phyloP scores from a whole-genome alignment of 768 basidiomycete species.

The Strobilomyces dryophilus region DNA sequence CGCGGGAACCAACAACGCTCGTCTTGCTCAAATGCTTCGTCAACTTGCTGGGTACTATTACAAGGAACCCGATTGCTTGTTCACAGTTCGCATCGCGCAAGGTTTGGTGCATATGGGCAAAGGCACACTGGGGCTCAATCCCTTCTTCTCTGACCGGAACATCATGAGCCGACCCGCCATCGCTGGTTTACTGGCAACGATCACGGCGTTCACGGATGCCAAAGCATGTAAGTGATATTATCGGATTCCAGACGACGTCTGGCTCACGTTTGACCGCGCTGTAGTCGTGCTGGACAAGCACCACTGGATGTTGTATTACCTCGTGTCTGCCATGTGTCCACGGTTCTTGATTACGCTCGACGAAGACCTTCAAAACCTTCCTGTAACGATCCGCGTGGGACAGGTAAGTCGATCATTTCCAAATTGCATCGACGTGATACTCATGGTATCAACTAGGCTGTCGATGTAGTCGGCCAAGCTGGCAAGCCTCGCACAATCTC shows the following conservation, averaged over 20 bases:
- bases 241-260: background rate
- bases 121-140: conserved; percentile 51
- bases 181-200: conserved; percentile 81
- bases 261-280: conserved; percentile 1
- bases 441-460: conserved; percentile 50
- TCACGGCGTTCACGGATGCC: conserved; percentile 92
- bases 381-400: conserved; percentile 94
- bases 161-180: conserved; percentile 88
- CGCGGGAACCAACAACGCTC: conserved; percentile 97
- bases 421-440: background rate
- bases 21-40: conserved; percentile 94
- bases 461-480: conserved; percentile 96
- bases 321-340: conserved; percentile 95
- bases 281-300: conserved; percentile 90
- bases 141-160: conserved; percentile 90
- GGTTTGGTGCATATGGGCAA: conserved; percentile 83
- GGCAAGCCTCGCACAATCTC: conserved; percentile 96
- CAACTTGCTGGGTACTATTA: conserved; percentile 97
- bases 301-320: conserved; percentile 99
- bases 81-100: conserved; percentile 93
- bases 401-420: conserved; percentile 45
- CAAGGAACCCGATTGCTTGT: conserved; percentile 95
- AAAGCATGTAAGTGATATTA: conserved; percentile 72
- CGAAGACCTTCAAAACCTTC: conserved; percentile 80
- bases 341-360: conserved; percentile 96